Evolutionary conservation across 1,284 basidiomycete genomes (phyloP), one percentile per base, ranked within the genome.

Genomic region (Testicularia cyperi): DNA sequence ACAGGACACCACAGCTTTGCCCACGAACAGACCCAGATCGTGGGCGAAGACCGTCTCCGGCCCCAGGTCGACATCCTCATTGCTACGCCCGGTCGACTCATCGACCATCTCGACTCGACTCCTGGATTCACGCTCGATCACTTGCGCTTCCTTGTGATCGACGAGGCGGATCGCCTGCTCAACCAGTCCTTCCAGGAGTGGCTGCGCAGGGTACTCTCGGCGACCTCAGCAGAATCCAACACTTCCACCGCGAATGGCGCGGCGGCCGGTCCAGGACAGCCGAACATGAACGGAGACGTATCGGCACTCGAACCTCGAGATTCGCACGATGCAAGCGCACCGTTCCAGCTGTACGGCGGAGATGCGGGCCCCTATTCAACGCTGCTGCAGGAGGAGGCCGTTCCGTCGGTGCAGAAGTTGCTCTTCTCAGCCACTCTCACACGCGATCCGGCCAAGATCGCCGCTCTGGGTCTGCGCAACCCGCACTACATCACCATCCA

Each of bases 391-490:
- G 58, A 62, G 16, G 52, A 55, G 25, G 52, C 46, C 2, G 35
- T 31, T 3, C 52, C 52, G 1, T 58, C 45, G 39, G 94, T 92
- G 62, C 94, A 97, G 75, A 98, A 97, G 73, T 81, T 99, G 6
- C 81, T 99, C 4, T 97, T 98, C 79, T 96, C 92, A 2, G 95
- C 95, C 0, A 99, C 95, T 0, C 82, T 98, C 18, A 96, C 92
- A 1, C 84, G 88, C 6, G 92, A 98, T 78, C 94, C 95, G 0
- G 86, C 88, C 19, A 94, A 92, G 74, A 87, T 98, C 34, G 85
- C 87, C 1, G 85, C 89, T 0, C 81, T 98, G 21, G 83, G 86
- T 23, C 80, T 99, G 18, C 80, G 84, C 38, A 79, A 88, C 45
- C 88, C 94, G 1, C 86, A 88, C 68, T 98, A 95, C 78, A 88